These are phyloP conservation scores for Colletotrichum limetticola DNA, from an alignment of 2,329 filamentous ascomycete genomes.

Conservation along the genomic window DNA sequence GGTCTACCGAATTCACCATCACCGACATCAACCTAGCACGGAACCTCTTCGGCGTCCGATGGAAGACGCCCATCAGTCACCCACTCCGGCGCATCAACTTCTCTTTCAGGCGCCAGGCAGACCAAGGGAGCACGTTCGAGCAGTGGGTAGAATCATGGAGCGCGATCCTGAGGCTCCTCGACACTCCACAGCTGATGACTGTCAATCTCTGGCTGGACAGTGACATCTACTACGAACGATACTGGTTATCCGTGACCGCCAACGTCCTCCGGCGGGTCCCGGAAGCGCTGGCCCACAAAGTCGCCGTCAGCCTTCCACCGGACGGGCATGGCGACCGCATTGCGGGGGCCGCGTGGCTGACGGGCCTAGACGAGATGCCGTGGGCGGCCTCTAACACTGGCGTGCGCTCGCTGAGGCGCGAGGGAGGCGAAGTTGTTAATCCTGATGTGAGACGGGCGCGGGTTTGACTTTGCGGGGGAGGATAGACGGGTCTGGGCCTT, in stretches of 20 bases:
- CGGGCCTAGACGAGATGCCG: not conserved
- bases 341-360: slow-evolving; percentile 9
- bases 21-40: slow-evolving; percentile 22
- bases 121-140: slow-evolving; percentile 18
- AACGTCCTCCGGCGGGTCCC: slow-evolving; percentile 27
- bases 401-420: not conserved
- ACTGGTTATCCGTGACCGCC: slow-evolving; percentile 22
- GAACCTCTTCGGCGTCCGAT: slow-evolving; percentile 10
- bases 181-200: not conserved
- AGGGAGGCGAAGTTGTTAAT: not conserved
- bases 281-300: slow-evolving; percentile 26
- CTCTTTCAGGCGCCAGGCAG: slow-evolving; percentile 11
- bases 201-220: slow-evolving; percentile 28
- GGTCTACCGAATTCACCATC: slow-evolving; percentile 16
- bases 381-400: not conserved
- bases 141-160: slow-evolving; percentile 24
- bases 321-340: slow-evolving; percentile 20
- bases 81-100: slow-evolving; percentile 24
- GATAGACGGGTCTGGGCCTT: not conserved
- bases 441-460: slow-evolving; percentile 18
- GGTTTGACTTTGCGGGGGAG: not conserved
- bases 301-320: slow-evolving; percentile 29
- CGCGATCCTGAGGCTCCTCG: slow-evolving; percentile 2
- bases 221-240: slow-evolving; percentile 26
- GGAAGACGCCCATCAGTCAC: not conserved